Percentiles rank a stretch among this genome's conserved stretches.
These are phyloP conservation scores for Ministeria vibrans DNA, from an alignment of 78 protist species.

Conservation along the genomic window DNA sequence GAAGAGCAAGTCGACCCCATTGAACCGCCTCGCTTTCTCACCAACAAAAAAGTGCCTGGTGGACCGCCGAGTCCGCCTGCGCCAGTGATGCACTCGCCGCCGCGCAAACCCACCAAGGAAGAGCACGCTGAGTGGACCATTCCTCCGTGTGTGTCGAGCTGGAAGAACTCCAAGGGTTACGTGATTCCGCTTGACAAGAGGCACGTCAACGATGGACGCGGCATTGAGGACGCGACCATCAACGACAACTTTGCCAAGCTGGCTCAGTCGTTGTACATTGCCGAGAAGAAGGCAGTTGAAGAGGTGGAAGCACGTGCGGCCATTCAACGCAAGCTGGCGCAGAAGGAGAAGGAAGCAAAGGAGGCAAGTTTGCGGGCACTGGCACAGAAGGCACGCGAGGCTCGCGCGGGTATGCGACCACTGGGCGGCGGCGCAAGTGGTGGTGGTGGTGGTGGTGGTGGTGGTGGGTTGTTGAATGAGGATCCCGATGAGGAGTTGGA, in stretches of 20 bases:
- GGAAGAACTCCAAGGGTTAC: constrained; percentile 96
- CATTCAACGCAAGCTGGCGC: constrained; percentile 17
- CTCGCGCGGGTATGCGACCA: constrained; percentile 14
- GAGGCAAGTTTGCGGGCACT: constrained; percentile 51
- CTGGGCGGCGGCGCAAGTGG: not conserved
- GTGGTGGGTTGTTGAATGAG: not conserved
- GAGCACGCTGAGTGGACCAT: constrained; percentile 87
- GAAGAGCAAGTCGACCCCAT: constrained; percentile 85
- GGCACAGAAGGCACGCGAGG: constrained; percentile 46
- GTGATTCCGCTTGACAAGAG: constrained; percentile 95
- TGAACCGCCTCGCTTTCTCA: constrained; percentile 85
- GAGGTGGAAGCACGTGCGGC: constrained; percentile 46
- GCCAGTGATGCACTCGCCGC: constrained; percentile 96
- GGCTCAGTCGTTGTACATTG: constrained; percentile 79
- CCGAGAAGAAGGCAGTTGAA: constrained; percentile 83
- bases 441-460: not conserved
- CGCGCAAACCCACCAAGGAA: constrained; percentile 59
- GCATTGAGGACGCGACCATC: constrained; percentile 65
- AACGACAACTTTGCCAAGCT: constrained; percentile 88
- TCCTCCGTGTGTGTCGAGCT: constrained; percentile 94
- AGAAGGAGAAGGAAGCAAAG: constrained; percentile 58
- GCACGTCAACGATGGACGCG: constrained; percentile 93
- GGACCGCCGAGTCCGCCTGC: constrained; percentile 88
- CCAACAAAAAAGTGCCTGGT: constrained; percentile 35
- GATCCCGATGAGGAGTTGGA: not conserved